These are phyloP conservation scores for Neofusicoccum ribis DNA, from an alignment of 2,329 filamentous ascomycete species.

Conservation along the genomic window DNA sequence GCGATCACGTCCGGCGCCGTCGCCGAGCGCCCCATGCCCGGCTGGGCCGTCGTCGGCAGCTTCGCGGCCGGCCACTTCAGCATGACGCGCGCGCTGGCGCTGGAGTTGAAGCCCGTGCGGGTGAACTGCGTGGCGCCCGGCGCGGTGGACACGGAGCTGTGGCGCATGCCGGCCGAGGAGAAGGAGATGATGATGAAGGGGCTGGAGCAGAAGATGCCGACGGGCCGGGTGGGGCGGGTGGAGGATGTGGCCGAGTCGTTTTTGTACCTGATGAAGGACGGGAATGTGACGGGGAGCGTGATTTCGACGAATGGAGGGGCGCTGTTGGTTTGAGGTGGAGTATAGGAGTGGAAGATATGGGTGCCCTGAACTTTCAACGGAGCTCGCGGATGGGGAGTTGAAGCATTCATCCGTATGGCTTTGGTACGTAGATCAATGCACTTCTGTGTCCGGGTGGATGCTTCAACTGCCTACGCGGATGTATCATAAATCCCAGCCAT, in stretches of 20 bases:
- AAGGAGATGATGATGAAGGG: conserved; percentile 27
- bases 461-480: too few species aligned
- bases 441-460: too few species aligned
- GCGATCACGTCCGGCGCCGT: conserved; percentile 59
- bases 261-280: conserved; percentile 50
- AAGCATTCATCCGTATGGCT: too few species aligned
- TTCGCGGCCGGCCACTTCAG: conserved; percentile 55
- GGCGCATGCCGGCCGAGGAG: conserved; percentile 34
- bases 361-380: too few species aligned
- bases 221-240: conserved; percentile 29
- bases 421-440: too few species aligned
- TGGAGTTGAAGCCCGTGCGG: conserved; percentile 63
- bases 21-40: conserved; percentile 51
- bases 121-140: conserved; percentile 65
- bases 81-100: conserved; percentile 57
- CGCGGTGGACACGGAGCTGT: conserved; percentile 47
- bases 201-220: conserved; percentile 28
- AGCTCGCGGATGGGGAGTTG: too few species aligned
- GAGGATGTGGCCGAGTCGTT: conserved; percentile 46
- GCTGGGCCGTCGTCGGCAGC: conserved; percentile 52
- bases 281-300: conserved; percentile 47
- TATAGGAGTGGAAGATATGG: too few species aligned
- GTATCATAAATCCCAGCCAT: too few species aligned
- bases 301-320: conserved; percentile 46
- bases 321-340: conserved; percentile 24